These are phyloP conservation scores for Yueomyces sp. DNA, from an alignment of 805 yeast species.

Conservation along the genomic window DNA sequence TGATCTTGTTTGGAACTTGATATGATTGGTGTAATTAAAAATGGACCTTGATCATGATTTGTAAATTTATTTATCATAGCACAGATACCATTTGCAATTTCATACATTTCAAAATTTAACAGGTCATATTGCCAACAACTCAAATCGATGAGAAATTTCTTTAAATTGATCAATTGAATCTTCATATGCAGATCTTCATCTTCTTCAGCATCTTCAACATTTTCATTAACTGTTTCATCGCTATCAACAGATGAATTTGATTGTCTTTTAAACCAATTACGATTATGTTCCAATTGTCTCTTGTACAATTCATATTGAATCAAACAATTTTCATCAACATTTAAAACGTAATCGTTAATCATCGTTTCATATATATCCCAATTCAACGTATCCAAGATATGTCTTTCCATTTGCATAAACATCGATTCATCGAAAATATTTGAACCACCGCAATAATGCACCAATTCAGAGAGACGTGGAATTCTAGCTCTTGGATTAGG, in stretches of 20 bases:
- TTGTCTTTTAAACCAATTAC: constrained; percentile 9
- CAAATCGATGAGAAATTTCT: constrained; percentile 36
- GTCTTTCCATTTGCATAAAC: constrained; percentile 68
- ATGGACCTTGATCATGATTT: constrained; percentile 19
- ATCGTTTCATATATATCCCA: constrained; percentile 63
- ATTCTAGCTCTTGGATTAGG: constrained; percentile 65
- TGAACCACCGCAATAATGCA: constrained; percentile 53
- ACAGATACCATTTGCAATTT: constrained; percentile 19
- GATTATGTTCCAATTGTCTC: constrained; percentile 19
- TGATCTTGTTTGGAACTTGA: constrained; percentile 11
- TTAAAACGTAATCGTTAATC: constrained; percentile 33
- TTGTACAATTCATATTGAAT: constrained; percentile 26
- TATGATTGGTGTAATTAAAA: constrained; percentile 16
- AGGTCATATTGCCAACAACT: constrained; percentile 35
- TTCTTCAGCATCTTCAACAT: constrained; percentile 12
- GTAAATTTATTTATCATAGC: constrained; percentile 20
- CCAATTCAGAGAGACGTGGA: constrained; percentile 61
- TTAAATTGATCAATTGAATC: constrained; percentile 31
- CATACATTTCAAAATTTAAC: constrained; percentile 19
- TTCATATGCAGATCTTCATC: constrained; percentile 21
- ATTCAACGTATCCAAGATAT: constrained; percentile 53
- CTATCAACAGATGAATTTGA: constrained; percentile 5
- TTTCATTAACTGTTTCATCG: constrained; percentile 10
- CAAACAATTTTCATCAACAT: constrained; percentile 31
- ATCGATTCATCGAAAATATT: constrained; percentile 40